Evolutionary conservation across 1,284 basidiomycete species (phyloP).

Genomic region (Mycosarcoma mackinlayi): DNA sequence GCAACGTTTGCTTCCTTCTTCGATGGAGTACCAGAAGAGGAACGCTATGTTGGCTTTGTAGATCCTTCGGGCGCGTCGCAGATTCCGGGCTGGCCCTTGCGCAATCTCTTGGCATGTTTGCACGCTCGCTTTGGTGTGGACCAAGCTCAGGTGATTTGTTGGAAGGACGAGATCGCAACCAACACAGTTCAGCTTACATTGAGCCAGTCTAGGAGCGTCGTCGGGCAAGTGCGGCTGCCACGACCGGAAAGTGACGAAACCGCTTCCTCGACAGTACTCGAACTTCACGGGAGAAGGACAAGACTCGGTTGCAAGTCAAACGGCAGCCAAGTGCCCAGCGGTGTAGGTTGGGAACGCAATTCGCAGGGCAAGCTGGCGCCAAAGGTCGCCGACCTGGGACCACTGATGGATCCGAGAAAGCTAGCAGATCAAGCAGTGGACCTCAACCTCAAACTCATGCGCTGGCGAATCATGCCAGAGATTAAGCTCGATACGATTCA

Average conservation of each 20-base stretch:
- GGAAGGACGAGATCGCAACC: slow-evolving; percentile 53
- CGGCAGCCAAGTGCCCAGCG: slow-evolving; percentile 70
- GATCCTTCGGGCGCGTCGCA: slow-evolving; percentile 84
- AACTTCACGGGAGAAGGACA: slow-evolving; percentile 7
- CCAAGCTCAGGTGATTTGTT: slow-evolving; percentile 71
- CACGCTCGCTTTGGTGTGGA: slow-evolving; percentile 64
- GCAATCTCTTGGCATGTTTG: slow-evolving; percentile 84
- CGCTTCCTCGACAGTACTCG: background rate
- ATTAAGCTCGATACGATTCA: slow-evolving; percentile 89
- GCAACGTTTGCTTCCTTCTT: slow-evolving; percentile 70
- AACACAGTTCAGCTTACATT: background rate
- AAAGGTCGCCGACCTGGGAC: slow-evolving; percentile 87
- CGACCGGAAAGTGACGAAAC: background rate
- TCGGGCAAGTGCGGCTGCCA: slow-evolving; percentile 26
- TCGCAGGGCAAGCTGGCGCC: slow-evolving; percentile 83
- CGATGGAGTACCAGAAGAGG: slow-evolving; percentile 68
- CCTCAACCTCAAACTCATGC: slow-evolving; percentile 96
- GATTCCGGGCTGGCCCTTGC: slow-evolving; percentile 92
- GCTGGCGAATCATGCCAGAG: slow-evolving; percentile 91
- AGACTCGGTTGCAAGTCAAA: slow-evolving; percentile 27
- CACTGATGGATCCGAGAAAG: slow-evolving; percentile 89
- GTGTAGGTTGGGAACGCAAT: slow-evolving; percentile 96
- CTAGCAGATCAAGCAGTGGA: slow-evolving; percentile 96
- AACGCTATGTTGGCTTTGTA: slow-evolving; percentile 73
- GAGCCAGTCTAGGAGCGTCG: slow-evolving; percentile 13